Conservation (phyloP, 2,329 filamentous ascomycete genomes). For the Claviceps capensis region DNA sequence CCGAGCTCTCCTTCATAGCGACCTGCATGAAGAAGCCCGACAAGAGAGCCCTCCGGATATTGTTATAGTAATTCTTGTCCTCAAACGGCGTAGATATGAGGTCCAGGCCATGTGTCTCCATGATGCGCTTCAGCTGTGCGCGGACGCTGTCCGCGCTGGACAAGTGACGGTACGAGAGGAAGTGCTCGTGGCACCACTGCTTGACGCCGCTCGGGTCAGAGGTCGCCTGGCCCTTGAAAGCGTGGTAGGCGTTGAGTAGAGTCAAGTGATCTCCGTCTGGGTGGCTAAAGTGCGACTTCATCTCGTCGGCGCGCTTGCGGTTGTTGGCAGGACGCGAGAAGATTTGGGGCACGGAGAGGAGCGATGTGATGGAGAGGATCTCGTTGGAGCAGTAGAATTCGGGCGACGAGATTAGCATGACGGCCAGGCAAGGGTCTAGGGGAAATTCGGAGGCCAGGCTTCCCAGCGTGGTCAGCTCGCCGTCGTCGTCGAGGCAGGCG, state of each 20-base stretch:
- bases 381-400: slow-evolving; percentile 99
- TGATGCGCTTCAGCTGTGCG: slow-evolving; percentile 81
- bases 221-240: slow-evolving; percentile 64
- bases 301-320: slow-evolving; percentile 87
- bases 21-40: slow-evolving; percentile 99
- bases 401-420: slow-evolving; percentile 94
- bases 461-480: slow-evolving; percentile 77
- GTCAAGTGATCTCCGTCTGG: slow-evolving; percentile 91
- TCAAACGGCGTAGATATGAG: slow-evolving; percentile 81
- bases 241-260: slow-evolving; percentile 94
- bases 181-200: slow-evolving; percentile 95
- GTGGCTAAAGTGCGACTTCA: slow-evolving; percentile 90
- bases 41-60: slow-evolving; percentile 84
- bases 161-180: slow-evolving; percentile 76
- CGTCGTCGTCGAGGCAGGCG: slow-evolving; percentile 90
- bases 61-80: slow-evolving; percentile 95
- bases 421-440: slow-evolving; percentile 81
- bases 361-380: slow-evolving; percentile 84
- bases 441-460: slow-evolving; percentile 88
- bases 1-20: slow-evolving; percentile 77
- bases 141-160: slow-evolving; percentile 92
- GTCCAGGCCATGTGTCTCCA: slow-evolving; percentile 82
- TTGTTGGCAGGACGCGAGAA: slow-evolving; percentile 78
- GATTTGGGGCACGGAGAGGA: slow-evolving; percentile 87
- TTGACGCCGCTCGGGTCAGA: slow-evolving; percentile 54